Base-by-base conservation (phyloP, 73 alveolate genomes). In the Paramecium primaurelia region DNA sequence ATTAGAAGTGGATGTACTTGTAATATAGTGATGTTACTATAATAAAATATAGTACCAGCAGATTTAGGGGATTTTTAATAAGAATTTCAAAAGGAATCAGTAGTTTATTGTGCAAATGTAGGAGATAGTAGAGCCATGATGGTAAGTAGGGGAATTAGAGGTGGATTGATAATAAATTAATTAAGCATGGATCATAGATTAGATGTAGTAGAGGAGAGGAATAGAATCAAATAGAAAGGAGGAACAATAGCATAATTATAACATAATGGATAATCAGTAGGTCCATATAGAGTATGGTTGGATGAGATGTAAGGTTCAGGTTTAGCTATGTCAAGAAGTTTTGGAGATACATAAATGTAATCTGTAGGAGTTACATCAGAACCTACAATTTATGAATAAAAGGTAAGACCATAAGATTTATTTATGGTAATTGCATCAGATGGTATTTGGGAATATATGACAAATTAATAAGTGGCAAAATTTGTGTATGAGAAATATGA, bases 71-170 rank as follows among this genome's bases (percentile, higher is more conserved):
- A 73, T 73, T 40, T 42, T 93, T 34, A 51, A 12, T 92, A 88
- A 34, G 92, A 73, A 25, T 37, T 44, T 87, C 25, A 91, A 54
- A 80, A 54, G 83, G 86, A 51, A 71, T 25, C 77, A 85, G 86
- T 51, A 28, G 75, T 91, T 1, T 68, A 69, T 37, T 96, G 99
- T 90, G 96, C 96, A 20, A 96, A 96, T 92, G 95, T 96, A 40
- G 99, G 99, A 4, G 99, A 96, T 77, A 93, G 97, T 26, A 77
- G 98, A 54, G 98, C 98, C n/a, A 92, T 96, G 10, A 59, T 96
- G 88, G 93, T 94, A 10, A 69, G 92, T 30, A 95, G 11, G 38
- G 98, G 95, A 68, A 88, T 96, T 4, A 77, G 98, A 40, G 98
- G 97, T 10, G 95, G 95, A 1, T 71, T 95, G 77, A 94, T 92